Evolutionary conservation across 2,329 filamentous ascomycete species (phyloP), one percentile per base, ranked within the genome.

Genomic region (Penicillium sp.): DNA sequence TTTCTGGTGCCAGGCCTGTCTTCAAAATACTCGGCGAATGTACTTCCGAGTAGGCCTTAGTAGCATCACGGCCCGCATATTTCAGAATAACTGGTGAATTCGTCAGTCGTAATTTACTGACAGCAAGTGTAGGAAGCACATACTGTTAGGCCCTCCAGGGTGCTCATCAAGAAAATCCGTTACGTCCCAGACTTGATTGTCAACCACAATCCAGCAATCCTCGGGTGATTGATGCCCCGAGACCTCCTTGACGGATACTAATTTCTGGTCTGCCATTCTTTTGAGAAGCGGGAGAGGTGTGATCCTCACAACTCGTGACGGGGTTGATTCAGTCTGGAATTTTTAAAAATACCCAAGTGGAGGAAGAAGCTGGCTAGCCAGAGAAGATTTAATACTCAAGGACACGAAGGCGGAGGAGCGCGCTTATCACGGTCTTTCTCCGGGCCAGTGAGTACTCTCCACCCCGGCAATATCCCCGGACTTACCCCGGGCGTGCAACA

Each of bases 181-280:
- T 43, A 90, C 73, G 69, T 90, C 85, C 75, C 86, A 89, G 26
- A 89, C 85, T 63, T 82, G 81, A 44, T 82, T 81, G 68, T 89
- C 82, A 22, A 90, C 81, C 18, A 88, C 85, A 55, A 89, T 82
- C 88, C 88, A 90, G 64, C 82, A 81, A 61, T 85, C 71, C 50
- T 77, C 64, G 31, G 74, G 63, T 12, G 68, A 75, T 52, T 77
- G 81, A 64, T 86, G 83, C 51, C 70, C 70, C 1, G 74, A 73
- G 54, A 85, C 69, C 55, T 84, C 75, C 41, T 74, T 60, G 2
- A 69, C 63, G 14, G 77, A 75, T 20, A 82, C 47, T 14, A 69
- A 63, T 48, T 62, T 72, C n/a, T 57, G 57, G 11, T 64, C 57
- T 22, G 63, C 40, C 73, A 75, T 75, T 29, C 44, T 54, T 31